Evolutionary conservation across 1,139 yeast genomes (phyloP).

Genomic region (Suhomyces terraborum): DNA sequence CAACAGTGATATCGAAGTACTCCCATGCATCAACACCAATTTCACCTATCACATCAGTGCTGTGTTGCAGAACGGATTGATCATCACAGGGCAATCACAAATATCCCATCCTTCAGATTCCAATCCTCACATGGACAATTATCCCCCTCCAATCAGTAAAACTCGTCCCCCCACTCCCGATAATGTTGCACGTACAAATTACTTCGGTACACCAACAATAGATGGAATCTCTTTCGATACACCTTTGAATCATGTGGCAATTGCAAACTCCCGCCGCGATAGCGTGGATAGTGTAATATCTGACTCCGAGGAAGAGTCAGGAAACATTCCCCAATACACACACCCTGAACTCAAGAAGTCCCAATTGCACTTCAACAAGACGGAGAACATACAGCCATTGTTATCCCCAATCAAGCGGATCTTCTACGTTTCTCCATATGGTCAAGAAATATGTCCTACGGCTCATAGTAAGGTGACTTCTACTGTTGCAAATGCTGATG

Average conservation of each 20-base stretch:
- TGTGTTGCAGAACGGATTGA: conserved; percentile 61
- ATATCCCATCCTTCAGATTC: conserved; percentile 75
- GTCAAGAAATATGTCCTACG: conserved; percentile 80
- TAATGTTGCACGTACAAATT: conserved; percentile 17
- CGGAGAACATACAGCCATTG: conserved; percentile 55
- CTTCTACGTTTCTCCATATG: conserved; percentile 83
- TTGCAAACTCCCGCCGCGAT: conserved; percentile 10
- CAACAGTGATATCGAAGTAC: conserved; percentile 54
- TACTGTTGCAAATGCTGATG: conserved; percentile 53
- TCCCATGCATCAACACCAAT: conserved; percentile 84
- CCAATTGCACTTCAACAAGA: conserved; percentile 70
- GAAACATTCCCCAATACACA: conserved; percentile 71
- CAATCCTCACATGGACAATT: conserved; percentile 21
- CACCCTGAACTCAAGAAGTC: conserved; percentile 79
- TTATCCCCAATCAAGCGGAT: conserved; percentile 75
- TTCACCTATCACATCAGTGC: conserved; percentile 90
- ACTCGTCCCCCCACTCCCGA: conserved; percentile 44
- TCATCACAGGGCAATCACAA: conserved; percentile 92
- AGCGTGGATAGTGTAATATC: conserved; percentile 10
- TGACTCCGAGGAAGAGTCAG: conserved; percentile 41
- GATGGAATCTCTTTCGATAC: conserved; percentile 15
- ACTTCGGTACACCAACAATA: conserved; percentile 20
- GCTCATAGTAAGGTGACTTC: conserved; percentile 68
- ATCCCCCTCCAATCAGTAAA: conserved; percentile 41
- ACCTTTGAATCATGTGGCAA: conserved; percentile 25